Evolutionary conservation across 345 rosid species (phyloP).

Genomic region (Noccaea bulbosa): DNA sequence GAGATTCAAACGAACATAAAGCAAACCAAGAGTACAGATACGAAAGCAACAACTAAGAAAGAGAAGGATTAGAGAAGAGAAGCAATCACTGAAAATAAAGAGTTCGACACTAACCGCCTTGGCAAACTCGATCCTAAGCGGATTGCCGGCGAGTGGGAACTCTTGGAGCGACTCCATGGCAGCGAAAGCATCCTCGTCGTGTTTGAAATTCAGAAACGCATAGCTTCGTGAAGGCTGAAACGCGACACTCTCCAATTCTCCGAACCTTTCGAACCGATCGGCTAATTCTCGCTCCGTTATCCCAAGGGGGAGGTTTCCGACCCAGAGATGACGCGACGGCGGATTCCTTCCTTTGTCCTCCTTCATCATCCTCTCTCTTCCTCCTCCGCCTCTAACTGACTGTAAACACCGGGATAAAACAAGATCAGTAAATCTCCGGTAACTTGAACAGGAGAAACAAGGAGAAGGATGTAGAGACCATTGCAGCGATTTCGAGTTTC

Average conservation of each 20-base stretch:
- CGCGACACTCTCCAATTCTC: constrained; percentile 82
- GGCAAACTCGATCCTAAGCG: constrained; percentile 92
- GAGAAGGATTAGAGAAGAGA: neutral
- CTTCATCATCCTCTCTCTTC: constrained; percentile 52
- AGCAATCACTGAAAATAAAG: constrained; percentile 20
- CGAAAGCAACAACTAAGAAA: constrained; percentile 14
- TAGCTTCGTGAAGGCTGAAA: constrained; percentile 86
- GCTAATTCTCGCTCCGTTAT: constrained; percentile 60
- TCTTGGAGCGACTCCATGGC: constrained; percentile 81
- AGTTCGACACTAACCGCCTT: constrained; percentile 90
- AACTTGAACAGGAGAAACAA: constrained; percentile 9
- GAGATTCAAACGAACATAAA: neutral
- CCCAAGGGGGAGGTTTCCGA: constrained; percentile 80
- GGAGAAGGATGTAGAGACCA: constrained; percentile 12
- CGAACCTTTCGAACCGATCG: constrained; percentile 57
- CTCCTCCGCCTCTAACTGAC: constrained; percentile 50
- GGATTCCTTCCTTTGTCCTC: constrained; percentile 49
- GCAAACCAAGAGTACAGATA: constrained; percentile 18
- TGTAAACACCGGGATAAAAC: constrained; percentile 35
- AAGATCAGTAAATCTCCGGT: constrained; percentile 9
- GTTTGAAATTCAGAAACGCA: constrained; percentile 68
- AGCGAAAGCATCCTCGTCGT: constrained; percentile 73
- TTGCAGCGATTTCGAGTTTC: neutral
- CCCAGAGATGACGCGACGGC: constrained; percentile 93
- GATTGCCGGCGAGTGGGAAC: constrained; percentile 70